phyloP scores from a whole-genome alignment of 225 moss, liverwort and hornwort genomes.

The Ulota crispa region DNA sequence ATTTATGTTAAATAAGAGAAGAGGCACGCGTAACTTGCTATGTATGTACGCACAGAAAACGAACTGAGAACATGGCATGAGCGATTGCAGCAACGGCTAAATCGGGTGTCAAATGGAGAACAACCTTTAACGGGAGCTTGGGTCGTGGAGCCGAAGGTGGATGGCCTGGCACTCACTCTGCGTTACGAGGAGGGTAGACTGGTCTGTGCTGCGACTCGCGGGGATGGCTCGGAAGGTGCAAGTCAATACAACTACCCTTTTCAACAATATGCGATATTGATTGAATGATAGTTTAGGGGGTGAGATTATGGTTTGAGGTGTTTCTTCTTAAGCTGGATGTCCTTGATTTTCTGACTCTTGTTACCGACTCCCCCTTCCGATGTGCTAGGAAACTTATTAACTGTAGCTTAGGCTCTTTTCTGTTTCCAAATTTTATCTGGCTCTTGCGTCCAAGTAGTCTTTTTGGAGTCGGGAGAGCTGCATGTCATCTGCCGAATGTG shows the following conservation, averaged over 20 bases:
- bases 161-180: conserved; percentile 86
- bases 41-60: conserved; percentile 53
- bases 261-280: not conserved
- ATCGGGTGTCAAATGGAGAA: conserved; percentile 27
- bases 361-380: not conserved
- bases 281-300: conserved; percentile 17
- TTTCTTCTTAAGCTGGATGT: not conserved
- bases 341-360: not conserved
- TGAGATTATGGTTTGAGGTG: conserved; percentile 5
- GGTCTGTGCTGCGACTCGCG: conserved; percentile 78
- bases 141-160: conserved; percentile 95
- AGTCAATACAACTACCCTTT: conserved; percentile 23
- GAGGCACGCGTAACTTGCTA: conserved; percentile 31
- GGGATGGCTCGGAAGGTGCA: conserved; percentile 82
- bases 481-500: not conserved
- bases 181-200: conserved; percentile 71
- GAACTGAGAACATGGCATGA: conserved; percentile 74
- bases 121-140: conserved; percentile 45
- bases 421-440: not conserved
- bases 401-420: not conserved
- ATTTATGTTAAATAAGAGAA: conserved; percentile 13
- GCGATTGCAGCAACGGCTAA: conserved; percentile 69
- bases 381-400: not conserved
- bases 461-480: conserved; percentile 5
- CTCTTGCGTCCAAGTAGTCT: conserved; percentile 1